Evolutionary conservation across 192 early-diverging fungal species (phyloP).

Genomic region (Backusella circina): DNA sequence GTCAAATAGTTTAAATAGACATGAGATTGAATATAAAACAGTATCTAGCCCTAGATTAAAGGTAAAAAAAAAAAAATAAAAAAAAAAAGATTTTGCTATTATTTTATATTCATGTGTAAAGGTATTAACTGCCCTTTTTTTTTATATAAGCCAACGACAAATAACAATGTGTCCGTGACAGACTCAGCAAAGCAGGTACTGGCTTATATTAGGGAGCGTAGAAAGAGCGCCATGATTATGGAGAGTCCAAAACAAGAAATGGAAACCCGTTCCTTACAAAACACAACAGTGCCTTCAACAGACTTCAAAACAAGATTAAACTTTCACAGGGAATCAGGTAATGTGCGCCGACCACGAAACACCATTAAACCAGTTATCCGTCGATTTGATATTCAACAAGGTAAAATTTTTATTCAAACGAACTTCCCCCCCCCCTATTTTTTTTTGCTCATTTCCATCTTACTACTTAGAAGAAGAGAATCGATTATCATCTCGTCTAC

Average conservation of each 20-base stretch:
- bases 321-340: neutral
- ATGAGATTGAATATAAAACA: neutral
- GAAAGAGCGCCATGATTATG: neutral
- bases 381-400: neutral
- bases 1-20: conserved; percentile 1
- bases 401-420: conserved; percentile 1
- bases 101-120: too few species aligned
- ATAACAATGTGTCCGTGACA: neutral
- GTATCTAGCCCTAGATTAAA: neutral
- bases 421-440: neutral
- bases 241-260: neutral
- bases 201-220: conserved; percentile 9
- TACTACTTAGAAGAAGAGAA: neutral
- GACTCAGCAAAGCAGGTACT: conserved; percentile 9
- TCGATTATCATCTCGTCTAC: neutral
- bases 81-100: too few species aligned
- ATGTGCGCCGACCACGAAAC: neutral
- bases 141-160: neutral
- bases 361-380: neutral
- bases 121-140: neutral
- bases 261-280: neutral
- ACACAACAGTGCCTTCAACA: neutral
- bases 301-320: neutral
- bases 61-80: too few species aligned
- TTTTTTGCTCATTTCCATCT: neutral